Percentiles rank a stretch among this genome's conserved stretches.
phyloP scores from a whole-genome alignment of 2,329 filamentous ascomycete genomes.

The Podosphaera fusca region DNA sequence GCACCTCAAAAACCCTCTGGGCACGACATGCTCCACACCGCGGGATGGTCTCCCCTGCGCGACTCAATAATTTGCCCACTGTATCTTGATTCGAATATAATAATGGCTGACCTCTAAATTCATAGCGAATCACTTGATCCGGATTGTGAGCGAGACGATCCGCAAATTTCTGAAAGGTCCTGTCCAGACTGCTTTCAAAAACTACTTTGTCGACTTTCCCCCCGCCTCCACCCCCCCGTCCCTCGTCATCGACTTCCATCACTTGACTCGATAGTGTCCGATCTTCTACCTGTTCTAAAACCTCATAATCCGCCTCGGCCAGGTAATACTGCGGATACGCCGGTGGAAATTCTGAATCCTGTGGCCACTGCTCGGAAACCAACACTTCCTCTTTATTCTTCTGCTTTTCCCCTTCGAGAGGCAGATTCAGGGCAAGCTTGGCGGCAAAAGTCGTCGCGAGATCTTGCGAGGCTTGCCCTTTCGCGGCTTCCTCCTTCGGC shows the following conservation, averaged over 20 bases:
- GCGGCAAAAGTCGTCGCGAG: constrained; percentile 46
- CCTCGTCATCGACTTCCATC: constrained; percentile 24
- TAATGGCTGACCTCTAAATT: constrained; percentile 48
- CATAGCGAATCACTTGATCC: constrained; percentile 61
- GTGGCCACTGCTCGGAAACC: constrained; percentile 50
- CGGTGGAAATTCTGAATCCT: constrained; percentile 34
- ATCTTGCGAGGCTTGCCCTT: constrained; percentile 13
- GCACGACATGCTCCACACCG: constrained; percentile 55
- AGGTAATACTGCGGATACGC: constrained; percentile 61
- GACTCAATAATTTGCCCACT: constrained; percentile 39
- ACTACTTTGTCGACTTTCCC: constrained; percentile 43
- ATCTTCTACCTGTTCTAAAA: constrained; percentile 37
- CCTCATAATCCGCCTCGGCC: constrained; percentile 78
- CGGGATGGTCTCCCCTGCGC: constrained; percentile 29
- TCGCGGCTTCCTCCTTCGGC: constrained; percentile 19
- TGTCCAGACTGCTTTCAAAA: constrained; percentile 54
- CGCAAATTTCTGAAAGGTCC: constrained; percentile 58
- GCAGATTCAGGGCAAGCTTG: constrained; percentile 47
- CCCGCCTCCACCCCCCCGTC: constrained; percentile 9
- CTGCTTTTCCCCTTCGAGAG: constrained; percentile 10
- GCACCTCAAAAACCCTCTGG: constrained; percentile 65
- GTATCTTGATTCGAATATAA: constrained; percentile 60
- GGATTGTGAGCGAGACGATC: constrained; percentile 59
- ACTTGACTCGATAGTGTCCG: constrained; percentile 24
- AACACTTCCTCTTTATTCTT: constrained; percentile 14